These are phyloP conservation scores for Silybum marianum DNA, from an alignment of 129 eudicot genomes.

Conservation along the genomic window DNA sequence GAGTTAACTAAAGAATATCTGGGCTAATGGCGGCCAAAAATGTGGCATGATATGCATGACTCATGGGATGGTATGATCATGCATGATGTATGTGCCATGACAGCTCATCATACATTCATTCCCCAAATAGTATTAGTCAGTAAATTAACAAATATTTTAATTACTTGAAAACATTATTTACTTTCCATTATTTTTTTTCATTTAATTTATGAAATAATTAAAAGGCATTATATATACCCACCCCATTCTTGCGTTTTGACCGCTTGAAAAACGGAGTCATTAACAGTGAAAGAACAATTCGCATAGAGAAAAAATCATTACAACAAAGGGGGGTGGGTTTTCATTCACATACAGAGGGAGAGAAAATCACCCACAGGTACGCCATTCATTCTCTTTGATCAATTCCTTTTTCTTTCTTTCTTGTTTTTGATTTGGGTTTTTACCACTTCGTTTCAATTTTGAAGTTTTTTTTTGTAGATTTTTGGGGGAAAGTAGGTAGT, in stretches of 20 bases:
- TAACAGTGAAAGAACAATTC: conserved; percentile 30
- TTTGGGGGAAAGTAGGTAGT: conserved; percentile 4
- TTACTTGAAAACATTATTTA: conserved; percentile 23
- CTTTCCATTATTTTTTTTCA: conserved; percentile 22
- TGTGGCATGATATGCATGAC: conserved; percentile 45
- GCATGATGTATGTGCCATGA: conserved; percentile 43
- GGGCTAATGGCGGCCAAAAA: conserved; percentile 22
- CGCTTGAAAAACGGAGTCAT: conserved; percentile 30
- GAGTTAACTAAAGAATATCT: not conserved
- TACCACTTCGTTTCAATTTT: not conserved
- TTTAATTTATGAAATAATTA: conserved; percentile 6
- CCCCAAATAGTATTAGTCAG: not conserved
- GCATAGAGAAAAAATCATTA: conserved; percentile 18
- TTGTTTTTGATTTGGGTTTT: not conserved
- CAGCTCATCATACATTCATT: conserved; percentile 38
- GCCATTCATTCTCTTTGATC: conserved; percentile 13
- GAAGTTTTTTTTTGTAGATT: not conserved
- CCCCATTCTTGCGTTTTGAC: conserved; percentile 38
- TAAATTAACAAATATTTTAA: not conserved
- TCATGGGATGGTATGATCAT: conserved; percentile 43
- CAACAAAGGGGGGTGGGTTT: not conserved
- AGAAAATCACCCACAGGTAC: conserved; percentile 28
- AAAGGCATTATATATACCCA: conserved; percentile 37
- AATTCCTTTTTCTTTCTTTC: not conserved
- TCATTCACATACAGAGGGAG: not conserved